phyloP scores from a whole-genome alignment of 2,329 filamentous ascomycete genomes.

The Penicillium sp. region DNA sequence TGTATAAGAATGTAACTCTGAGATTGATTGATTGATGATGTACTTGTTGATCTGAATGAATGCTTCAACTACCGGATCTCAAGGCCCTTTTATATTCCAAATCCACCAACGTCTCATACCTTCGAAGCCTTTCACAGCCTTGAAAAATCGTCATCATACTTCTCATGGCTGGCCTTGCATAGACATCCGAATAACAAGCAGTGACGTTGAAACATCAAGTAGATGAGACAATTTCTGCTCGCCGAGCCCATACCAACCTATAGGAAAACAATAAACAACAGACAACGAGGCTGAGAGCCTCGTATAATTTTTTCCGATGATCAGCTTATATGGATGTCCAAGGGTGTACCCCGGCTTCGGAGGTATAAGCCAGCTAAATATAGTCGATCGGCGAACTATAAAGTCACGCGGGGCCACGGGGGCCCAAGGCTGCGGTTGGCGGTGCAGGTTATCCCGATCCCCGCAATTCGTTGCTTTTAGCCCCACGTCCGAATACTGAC shows the following conservation, averaged over 20 bases:
- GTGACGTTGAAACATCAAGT: not conserved
- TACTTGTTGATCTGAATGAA: not conserved
- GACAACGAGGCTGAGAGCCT: not conserved
- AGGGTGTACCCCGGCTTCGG: not conserved
- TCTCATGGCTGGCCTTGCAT: not conserved
- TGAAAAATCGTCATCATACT: not conserved
- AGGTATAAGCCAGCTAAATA: not conserved
- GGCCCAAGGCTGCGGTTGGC: slow-evolving; percentile 1
- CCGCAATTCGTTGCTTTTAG: slow-evolving; percentile 3
- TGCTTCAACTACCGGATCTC: not conserved
- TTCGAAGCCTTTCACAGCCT: not conserved
- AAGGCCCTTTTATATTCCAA: not conserved
- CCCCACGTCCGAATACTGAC: not conserved
- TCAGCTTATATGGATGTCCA: not conserved
- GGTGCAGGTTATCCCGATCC: not conserved
- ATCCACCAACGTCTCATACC: not conserved
- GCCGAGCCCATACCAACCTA: not conserved
- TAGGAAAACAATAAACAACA: not conserved
- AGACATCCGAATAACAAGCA: not conserved
- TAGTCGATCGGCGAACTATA: not conserved
- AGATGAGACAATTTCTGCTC: not conserved
- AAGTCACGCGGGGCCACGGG: not conserved
- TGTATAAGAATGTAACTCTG: not conserved
- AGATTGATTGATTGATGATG: not conserved
- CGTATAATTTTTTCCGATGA: not conserved